Evolutionary conservation across 768 basidiomycete genomes (phyloP), one percentile per base, ranked within the genome.

Genomic region (Collybiopsis luxurians): DNA sequence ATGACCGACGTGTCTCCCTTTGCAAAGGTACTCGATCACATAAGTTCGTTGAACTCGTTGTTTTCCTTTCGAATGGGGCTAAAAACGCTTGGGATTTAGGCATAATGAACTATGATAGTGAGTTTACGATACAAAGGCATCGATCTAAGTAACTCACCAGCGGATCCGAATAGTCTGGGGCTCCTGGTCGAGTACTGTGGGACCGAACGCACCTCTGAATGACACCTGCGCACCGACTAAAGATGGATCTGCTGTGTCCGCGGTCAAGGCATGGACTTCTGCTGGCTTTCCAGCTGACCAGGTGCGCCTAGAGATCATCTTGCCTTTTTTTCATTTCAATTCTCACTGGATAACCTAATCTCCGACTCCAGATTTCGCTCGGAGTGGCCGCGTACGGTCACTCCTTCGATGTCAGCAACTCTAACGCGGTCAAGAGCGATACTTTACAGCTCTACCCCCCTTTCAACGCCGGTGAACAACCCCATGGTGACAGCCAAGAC

Each of bases 341-440:
- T 17, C 11, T 10, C 6, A 19, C 10, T 30, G 23, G 19, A 52
- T n/a, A 34, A 21, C 24, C n/a, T 44, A 11, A 4, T 21, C 17
- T 3, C 66, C 36, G 9, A 7, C 15, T 68, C 28, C 48, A 78
- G 73, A 84, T 95, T 55, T 80, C 89, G 17, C 82, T 97, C 36
- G 95, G 92, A 51, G 82, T 97, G 0, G 77, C 93, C 0, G 71
- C 86, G 13, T 96, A 92, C 68, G 91, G 89, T 1, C 92, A 91
- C 69, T 81, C 87, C 39, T 95, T 76, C 77, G 57, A 60, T 30
- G 85, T 89, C 31, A 23, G 62, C 4, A 60, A 64, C 15, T 58
- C 62, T 5, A 64, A 65, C 15, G 84, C 85, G 9, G 55, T 59
- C 19, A 63, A 61, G 40, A 64, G 60, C n/a, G 51, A 55, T 38